Conservation (phyloP, 371 early-diverging fungal genomes). For the Lichtheimia hyalospora region DNA sequence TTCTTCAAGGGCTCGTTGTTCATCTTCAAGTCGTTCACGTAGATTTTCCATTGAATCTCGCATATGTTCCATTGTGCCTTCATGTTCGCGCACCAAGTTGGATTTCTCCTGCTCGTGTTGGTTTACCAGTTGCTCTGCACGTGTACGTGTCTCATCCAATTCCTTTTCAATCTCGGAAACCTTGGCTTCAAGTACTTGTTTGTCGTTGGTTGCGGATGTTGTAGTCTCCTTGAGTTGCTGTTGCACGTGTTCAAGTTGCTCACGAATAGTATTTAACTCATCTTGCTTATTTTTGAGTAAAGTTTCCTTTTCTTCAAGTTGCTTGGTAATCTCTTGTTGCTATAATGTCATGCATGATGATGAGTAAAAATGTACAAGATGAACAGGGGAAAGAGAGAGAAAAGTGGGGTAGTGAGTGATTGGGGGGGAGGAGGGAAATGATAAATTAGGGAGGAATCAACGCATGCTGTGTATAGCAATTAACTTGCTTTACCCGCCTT, state of each 20-base stretch:
- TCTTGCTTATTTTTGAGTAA: not conserved
- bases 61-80: not conserved
- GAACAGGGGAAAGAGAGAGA: no score
- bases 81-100: not conserved
- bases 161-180: not conserved
- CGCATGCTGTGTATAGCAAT: no score
- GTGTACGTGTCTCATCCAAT: constrained; percentile 8
- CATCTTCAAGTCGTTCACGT: constrained; percentile 21
- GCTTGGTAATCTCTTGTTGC: not conserved
- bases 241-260: not conserved
- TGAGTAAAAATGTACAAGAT: no score
- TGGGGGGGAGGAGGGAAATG: not conserved
- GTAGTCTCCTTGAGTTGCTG: not conserved
- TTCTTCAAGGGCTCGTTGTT: constrained; percentile 14
- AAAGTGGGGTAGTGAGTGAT: no score
- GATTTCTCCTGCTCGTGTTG: not conserved
- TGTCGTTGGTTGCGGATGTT: not conserved
- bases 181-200: not conserved
- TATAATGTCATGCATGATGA: not conserved
- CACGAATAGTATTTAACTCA: constrained; percentile 1
- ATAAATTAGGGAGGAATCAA: not conserved
- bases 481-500: no score
- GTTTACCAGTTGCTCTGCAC: not conserved
- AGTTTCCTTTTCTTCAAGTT: not conserved
- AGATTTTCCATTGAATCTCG: constrained; percentile 13